Evolutionary conservation across 108 stramenopile genomes (phyloP).

Genomic region (Fragilaria radians): DNA sequence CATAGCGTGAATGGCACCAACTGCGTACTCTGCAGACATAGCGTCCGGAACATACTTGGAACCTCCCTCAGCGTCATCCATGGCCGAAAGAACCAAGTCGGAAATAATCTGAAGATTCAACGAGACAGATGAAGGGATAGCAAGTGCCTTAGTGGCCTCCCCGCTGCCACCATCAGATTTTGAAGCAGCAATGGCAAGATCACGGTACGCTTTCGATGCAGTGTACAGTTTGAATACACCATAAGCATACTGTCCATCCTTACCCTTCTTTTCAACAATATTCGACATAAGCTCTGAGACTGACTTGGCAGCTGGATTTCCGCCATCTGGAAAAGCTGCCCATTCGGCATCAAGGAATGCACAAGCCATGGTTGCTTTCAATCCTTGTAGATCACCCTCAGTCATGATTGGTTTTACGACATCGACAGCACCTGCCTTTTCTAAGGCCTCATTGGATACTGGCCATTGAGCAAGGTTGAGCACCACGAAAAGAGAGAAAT

Average conservation of each 20-base stretch:
- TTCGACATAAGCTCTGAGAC: conserved; percentile 88
- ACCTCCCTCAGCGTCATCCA: conserved; percentile 85
- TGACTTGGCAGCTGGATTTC: conserved; percentile 77
- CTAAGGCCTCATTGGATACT: conserved; percentile 69
- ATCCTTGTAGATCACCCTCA: conserved; percentile 84
- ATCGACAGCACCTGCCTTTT: conserved; percentile 80
- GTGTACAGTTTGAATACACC: conserved; percentile 93
- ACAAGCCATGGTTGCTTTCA: conserved; percentile 91
- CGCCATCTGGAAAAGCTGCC: conserved; percentile 77
- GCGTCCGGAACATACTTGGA: conserved; percentile 89
- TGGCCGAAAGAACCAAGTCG: conserved; percentile 81
- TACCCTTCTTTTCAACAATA: conserved; percentile 88
- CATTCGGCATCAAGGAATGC: conserved; percentile 79
- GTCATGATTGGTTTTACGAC: conserved; percentile 87
- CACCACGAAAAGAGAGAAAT: conserved; percentile 83
- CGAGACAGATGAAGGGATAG: conserved; percentile 76
- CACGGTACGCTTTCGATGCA: conserved; percentile 83
- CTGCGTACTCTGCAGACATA: conserved; percentile 80
- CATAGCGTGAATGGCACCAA: conserved; percentile 74
- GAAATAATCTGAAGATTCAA: conserved; percentile 83
- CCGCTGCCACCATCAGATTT: conserved; percentile 44
- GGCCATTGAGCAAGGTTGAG: conserved; percentile 87
- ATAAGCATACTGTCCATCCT: conserved; percentile 88
- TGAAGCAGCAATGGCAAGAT: conserved; percentile 60
- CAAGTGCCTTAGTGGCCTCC: conserved; percentile 75